A percentile compares a stretch with the other conserved stretches of the same genome.
Evolutionary conservation across 2,329 filamentous ascomycete species (phyloP).

Genomic region (Claviceps sp.): DNA sequence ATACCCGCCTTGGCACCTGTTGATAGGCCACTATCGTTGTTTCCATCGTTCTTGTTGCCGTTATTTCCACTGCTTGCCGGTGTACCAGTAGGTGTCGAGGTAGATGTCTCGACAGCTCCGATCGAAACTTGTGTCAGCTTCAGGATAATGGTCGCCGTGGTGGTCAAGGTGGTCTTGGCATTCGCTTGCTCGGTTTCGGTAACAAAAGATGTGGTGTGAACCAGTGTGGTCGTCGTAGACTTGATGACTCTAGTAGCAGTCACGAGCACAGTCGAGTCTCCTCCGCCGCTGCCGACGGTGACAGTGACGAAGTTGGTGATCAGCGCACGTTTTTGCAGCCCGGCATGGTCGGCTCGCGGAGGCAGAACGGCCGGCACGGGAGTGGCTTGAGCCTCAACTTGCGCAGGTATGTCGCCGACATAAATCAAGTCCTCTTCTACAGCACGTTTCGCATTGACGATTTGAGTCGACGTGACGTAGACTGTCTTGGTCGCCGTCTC

Average conservation of each 20-base stretch:
- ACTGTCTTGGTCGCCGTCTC: conserved; percentile 23
- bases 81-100: conserved; percentile 13
- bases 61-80: conserved; percentile 10
- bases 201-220: conserved; percentile 16
- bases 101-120: conserved; percentile 16
- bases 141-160: conserved; percentile 23
- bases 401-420: conserved; percentile 2
- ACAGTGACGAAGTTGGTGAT: conserved; percentile 20
- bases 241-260: conserved; percentile 19
- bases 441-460: conserved; percentile 21
- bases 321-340: conserved; percentile 19
- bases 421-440: conserved; percentile 3
- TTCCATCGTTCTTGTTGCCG: background rate
- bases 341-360: conserved; percentile 8
- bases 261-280: conserved; percentile 14
- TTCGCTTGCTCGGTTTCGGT: conserved; percentile 21
- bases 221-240: conserved; percentile 18
- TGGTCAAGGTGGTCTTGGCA: conserved; percentile 25
- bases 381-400: conserved; percentile 9
- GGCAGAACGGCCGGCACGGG: conserved; percentile 7
- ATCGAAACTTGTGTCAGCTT: conserved; percentile 21
- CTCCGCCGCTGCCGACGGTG: conserved; percentile 12
- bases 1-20: conserved; percentile 32
- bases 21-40: conserved; percentile 19
- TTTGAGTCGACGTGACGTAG: conserved; percentile 21